phyloP scores from a whole-genome alignment of 2,329 filamentous ascomycete genomes.

The Epichloe brachyelytri region DNA sequence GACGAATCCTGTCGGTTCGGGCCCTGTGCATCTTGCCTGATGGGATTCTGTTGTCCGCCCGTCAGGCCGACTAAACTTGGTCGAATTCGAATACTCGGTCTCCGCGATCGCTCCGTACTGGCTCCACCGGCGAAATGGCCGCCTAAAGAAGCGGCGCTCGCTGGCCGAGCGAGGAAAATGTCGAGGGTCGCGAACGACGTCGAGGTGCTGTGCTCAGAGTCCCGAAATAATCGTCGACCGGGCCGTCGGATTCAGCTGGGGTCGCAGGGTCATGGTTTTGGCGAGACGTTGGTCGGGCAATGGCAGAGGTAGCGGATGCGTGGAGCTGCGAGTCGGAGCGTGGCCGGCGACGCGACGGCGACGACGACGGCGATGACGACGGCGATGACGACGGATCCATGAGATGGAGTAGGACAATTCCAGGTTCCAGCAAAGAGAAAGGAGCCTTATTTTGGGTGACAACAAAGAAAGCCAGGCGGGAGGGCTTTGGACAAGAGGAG shows the following conservation, averaged over 20 bases:
- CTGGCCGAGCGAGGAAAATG: slow-evolving; percentile 2
- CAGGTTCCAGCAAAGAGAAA: neutral
- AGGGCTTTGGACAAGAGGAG: too few relatives aligned
- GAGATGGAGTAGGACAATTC: neutral
- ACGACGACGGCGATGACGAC: neutral
- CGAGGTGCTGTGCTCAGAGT: slow-evolving; percentile 1
- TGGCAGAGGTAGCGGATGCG: neutral
- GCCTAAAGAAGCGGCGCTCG: neutral
- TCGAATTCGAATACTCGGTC: slow-evolving; percentile 14
- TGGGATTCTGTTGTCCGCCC: neutral
- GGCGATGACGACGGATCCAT: slow-evolving; percentile 5
- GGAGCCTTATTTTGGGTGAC: neutral
- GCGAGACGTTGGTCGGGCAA: neutral
- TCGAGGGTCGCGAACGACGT: slow-evolving; percentile 4
- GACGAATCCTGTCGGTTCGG: neutral
- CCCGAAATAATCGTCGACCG: slow-evolving; percentile 1
- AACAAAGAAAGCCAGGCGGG: neutral
- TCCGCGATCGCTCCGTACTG: slow-evolving; percentile 4
- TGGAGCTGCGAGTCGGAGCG: slow-evolving; percentile 1
- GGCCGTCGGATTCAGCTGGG: neutral
- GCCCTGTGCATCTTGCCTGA: neutral
- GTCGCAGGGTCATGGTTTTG: neutral
- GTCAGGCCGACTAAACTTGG: slow-evolving; percentile 5
- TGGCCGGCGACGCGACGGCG: slow-evolving; percentile 1
- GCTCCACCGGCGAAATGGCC: neutral